Evolutionary conservation across 2,329 filamentous ascomycete species (phyloP).

Genomic region (Phyllosticta citribraziliensis): DNA sequence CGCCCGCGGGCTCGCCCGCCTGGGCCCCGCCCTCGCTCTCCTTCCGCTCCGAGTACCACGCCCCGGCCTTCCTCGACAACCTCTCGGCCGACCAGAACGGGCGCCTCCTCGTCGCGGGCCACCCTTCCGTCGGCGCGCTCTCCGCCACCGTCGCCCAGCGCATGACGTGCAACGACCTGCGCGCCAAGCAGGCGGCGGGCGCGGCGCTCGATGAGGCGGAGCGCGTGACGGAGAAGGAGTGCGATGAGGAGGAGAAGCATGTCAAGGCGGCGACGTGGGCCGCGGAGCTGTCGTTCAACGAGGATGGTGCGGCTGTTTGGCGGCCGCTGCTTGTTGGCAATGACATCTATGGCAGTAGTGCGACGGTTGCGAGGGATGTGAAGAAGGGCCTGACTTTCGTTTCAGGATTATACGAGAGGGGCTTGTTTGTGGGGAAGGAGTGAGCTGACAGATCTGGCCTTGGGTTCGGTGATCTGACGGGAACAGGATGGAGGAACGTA

Average conservation of each 20-base stretch:
- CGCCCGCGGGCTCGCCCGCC: background rate
- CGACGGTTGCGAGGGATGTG: slow-evolving; percentile 29
- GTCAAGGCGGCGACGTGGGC: slow-evolving; percentile 24
- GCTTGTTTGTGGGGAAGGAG: slow-evolving; percentile 22
- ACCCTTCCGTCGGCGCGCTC: slow-evolving; percentile 27
- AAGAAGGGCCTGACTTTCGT: slow-evolving; percentile 26
- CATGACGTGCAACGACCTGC: slow-evolving; percentile 8
- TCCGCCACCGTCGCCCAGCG: background rate
- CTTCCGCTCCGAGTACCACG: slow-evolving; percentile 13
- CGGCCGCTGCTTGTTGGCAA: slow-evolving; percentile 27
- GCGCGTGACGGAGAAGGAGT: slow-evolving; percentile 3
- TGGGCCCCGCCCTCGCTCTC: slow-evolving; percentile 9
- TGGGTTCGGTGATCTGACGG: too few relatives aligned
- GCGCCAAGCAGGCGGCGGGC: slow-evolving; percentile 9
- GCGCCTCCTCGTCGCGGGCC: slow-evolving; percentile 32
- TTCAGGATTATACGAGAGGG: slow-evolving; percentile 32
- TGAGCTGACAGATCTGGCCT: background rate
- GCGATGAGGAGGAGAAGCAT: slow-evolving; percentile 13
- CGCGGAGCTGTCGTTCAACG: slow-evolving; percentile 17
- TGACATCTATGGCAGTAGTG: slow-evolving; percentile 26
- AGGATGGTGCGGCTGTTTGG: slow-evolving; percentile 14
- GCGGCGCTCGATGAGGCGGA: slow-evolving; percentile 10
- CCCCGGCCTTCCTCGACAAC: slow-evolving; percentile 31
- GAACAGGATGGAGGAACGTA: background rate
- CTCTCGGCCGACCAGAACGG: slow-evolving; percentile 28